Conservation (phyloP, 2,329 filamentous ascomycete genomes). For the Aspergillus melleus region DNA sequence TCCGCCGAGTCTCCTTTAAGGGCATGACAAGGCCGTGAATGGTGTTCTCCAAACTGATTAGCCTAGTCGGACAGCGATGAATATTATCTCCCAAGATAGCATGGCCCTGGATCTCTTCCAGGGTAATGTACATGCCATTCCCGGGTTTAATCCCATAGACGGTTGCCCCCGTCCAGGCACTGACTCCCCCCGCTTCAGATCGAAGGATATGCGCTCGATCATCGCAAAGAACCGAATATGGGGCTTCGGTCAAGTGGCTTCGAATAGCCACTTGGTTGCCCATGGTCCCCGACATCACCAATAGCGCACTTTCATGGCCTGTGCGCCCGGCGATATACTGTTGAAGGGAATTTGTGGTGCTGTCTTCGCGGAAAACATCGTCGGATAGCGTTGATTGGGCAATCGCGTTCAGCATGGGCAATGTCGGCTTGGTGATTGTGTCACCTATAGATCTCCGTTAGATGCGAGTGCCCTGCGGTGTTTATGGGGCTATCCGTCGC, state of each 20-base stretch:
- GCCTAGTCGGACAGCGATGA: constrained; percentile 69
- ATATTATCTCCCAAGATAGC: constrained; percentile 56
- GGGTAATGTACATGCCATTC: constrained; percentile 11
- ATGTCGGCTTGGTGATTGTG: constrained; percentile 10
- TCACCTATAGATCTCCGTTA: not conserved
- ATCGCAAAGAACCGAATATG: constrained; percentile 19
- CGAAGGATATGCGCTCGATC: constrained; percentile 16
- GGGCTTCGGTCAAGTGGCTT: constrained; percentile 13
- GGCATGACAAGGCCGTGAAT: constrained; percentile 73
- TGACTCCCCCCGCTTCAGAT: constrained; percentile 16
- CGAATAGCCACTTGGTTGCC: constrained; percentile 22
- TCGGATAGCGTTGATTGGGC: constrained; percentile 17
- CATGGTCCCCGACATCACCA: constrained; percentile 26
- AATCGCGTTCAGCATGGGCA: constrained; percentile 22
- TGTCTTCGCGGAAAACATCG: constrained; percentile 22
- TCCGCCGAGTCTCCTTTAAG: constrained; percentile 64
- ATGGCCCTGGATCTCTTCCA: constrained; percentile 10
- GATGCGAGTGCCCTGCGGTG: not conserved
- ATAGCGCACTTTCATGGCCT: constrained; percentile 17
- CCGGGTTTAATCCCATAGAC: constrained; percentile 1
- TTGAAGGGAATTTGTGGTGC: constrained; percentile 17
- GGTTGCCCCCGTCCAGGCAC: constrained; percentile 11
- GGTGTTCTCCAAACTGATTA: constrained; percentile 79
- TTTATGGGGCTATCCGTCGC: not conserved
- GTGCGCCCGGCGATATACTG: constrained; percentile 16